Evolutionary conservation across 768 basidiomycete genomes (phyloP).

Genomic region (Suillus placidus): DNA sequence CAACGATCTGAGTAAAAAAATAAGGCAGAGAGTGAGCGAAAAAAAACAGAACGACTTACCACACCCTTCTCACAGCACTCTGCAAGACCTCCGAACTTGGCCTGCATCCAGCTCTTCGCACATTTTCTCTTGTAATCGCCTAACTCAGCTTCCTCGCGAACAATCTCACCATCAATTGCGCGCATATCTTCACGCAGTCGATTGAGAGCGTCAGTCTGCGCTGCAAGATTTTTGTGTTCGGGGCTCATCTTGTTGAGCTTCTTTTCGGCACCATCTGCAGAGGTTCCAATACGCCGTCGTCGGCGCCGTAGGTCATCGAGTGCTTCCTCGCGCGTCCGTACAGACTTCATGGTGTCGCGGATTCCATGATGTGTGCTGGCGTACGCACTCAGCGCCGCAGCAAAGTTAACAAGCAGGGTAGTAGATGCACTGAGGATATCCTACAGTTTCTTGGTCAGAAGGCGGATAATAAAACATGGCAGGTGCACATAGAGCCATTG

Average conservation of each 20-base stretch:
- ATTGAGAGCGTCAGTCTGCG: slow-evolving; percentile 75
- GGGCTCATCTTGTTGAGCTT: slow-evolving; percentile 89
- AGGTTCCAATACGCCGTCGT: slow-evolving; percentile 62
- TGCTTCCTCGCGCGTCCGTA: slow-evolving; percentile 82
- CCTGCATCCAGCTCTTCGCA: slow-evolving; percentile 69
- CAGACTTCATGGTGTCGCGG: slow-evolving; percentile 68
- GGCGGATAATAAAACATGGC: not conserved
- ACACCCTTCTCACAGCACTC: slow-evolving; percentile 85
- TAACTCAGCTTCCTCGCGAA: slow-evolving; percentile 77
- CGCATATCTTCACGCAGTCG: slow-evolving; percentile 76
- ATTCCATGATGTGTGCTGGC: slow-evolving; percentile 71
- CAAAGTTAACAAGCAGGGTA: slow-evolving; percentile 66
- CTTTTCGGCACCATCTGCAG: slow-evolving; percentile 83
- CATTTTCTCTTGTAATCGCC: slow-evolving; percentile 82
- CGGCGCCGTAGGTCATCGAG: slow-evolving; percentile 77
- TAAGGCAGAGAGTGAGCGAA: not conserved
- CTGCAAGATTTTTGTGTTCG: slow-evolving; percentile 80
- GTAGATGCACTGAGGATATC: slow-evolving; percentile 76
- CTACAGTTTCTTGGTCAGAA: slow-evolving; percentile 38
- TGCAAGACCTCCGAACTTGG: slow-evolving; percentile 86
- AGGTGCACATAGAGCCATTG: not conserved
- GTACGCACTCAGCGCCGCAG: slow-evolving; percentile 67
- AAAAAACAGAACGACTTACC: slow-evolving; percentile 33
- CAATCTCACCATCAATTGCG: slow-evolving; percentile 77
- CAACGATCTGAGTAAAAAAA: slow-evolving; percentile 41